Conservation (phyloP, 768 basidiomycete genomes). For the Tricholomella constricta region DNA sequence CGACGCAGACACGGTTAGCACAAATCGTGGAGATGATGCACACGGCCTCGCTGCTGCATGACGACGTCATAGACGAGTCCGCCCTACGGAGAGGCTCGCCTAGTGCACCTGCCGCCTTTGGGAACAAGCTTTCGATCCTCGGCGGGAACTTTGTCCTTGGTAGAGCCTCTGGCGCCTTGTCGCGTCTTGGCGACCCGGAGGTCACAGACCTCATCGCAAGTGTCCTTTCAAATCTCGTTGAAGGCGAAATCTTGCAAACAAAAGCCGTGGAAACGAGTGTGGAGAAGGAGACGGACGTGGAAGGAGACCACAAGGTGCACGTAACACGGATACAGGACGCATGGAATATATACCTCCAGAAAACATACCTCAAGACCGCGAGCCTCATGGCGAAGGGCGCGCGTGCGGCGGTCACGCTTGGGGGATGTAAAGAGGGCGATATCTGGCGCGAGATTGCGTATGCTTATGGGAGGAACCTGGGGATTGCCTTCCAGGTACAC, state of each 20-base stretch:
- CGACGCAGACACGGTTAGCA: conserved; percentile 87
- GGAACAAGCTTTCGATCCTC: conserved; percentile 85
- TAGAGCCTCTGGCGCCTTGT: conserved; percentile 77
- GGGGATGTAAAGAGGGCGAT: conserved; percentile 83
- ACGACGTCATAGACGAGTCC: conserved; percentile 91
- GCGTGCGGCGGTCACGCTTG: conserved; percentile 84
- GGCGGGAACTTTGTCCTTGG: conserved; percentile 92
- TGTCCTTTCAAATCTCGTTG: conserved; percentile 87
- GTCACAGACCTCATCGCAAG: conserved; percentile 89
- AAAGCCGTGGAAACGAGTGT: conserved; percentile 44
- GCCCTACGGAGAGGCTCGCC: conserved; percentile 74
- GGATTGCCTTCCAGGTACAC: conserved; percentile 92
- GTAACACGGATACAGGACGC: conserved; percentile 37
- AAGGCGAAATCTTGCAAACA: conserved; percentile 92
- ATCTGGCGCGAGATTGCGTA: conserved; percentile 95
- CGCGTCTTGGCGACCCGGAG: conserved; percentile 77
- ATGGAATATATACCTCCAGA: conserved; percentile 86
- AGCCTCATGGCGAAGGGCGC: conserved; percentile 92
- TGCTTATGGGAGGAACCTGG: conserved; percentile 90
- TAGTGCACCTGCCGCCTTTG: conserved; percentile 81
- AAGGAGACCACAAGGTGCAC: conserved; percentile 27
- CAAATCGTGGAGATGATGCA: conserved; percentile 98
- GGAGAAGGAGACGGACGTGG: conserved; percentile 12
- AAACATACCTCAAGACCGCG: conserved; percentile 94
- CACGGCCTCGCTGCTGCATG: conserved; percentile 92